Conservation (phyloP, 2,329 filamentous ascomycete species). For the Venturia oleaginea region DNA sequence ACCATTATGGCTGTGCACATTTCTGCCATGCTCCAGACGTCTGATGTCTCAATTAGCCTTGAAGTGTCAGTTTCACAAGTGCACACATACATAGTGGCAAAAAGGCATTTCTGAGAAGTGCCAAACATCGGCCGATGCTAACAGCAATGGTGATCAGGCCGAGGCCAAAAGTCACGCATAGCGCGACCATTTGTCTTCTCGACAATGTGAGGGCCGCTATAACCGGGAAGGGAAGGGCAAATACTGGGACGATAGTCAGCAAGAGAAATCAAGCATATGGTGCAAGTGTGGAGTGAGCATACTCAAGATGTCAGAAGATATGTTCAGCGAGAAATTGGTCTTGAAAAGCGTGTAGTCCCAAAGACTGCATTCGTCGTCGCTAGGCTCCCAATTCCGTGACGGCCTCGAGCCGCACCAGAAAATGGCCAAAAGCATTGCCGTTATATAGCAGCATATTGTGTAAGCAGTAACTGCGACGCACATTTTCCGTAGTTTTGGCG, state of each 20-base stretch:
- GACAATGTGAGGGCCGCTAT: slow-evolving; percentile 19
- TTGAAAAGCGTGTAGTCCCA: slow-evolving; percentile 11
- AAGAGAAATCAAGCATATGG: neutral
- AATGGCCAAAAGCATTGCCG: slow-evolving; percentile 9
- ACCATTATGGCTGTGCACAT: slow-evolving; percentile 23
- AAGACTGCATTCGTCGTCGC: neutral
- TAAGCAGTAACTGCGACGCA: neutral
- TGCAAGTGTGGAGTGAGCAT: neutral
- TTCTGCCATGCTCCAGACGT: slow-evolving; percentile 22
- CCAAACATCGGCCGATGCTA: slow-evolving; percentile 20
- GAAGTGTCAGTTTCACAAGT: neutral
- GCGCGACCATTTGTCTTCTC: slow-evolving; percentile 20
- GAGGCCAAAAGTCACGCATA: slow-evolving; percentile 21
- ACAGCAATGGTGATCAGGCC: slow-evolving; percentile 20
- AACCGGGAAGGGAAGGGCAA: slow-evolving; percentile 20
- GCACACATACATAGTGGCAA: slow-evolving; percentile 21
- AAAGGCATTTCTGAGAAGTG: slow-evolving; percentile 21
- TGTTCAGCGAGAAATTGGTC: slow-evolving; percentile 8
- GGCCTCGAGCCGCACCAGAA: slow-evolving; percentile 14
- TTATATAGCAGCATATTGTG: slow-evolving; percentile 7
- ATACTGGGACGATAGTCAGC: slow-evolving; percentile 15
- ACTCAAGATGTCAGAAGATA: slow-evolving; percentile 9
- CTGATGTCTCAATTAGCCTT: slow-evolving; percentile 13
- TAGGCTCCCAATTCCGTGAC: neutral
- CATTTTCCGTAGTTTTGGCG: slow-evolving; percentile 4